Evolutionary conservation across 108 stramenopile species (phyloP).

Genomic region (Pseudonitzschia pungens): DNA sequence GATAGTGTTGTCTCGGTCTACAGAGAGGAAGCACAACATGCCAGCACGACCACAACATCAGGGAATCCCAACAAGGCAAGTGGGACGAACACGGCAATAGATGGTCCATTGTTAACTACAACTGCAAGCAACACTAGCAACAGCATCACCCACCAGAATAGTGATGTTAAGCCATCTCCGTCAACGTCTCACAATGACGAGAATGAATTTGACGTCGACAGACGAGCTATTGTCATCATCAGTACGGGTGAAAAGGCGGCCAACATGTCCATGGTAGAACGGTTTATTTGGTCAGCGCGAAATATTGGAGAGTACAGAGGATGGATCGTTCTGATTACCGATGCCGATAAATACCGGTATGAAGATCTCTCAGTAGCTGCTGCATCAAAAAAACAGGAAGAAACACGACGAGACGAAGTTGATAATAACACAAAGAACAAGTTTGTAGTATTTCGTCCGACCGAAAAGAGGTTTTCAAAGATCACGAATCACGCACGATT

Average conservation of each 20-base stretch:
- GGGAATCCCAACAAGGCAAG: too few relatives aligned
- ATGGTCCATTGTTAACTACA: too few relatives aligned
- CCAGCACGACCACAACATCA: too few relatives aligned
- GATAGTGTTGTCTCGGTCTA: too few relatives aligned
- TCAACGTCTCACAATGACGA: too few relatives aligned
- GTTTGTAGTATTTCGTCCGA: background rate
- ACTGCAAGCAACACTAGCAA: too few relatives aligned
- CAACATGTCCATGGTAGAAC: conserved; percentile 15
- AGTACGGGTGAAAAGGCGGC: conserved; percentile 22
- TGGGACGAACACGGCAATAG: too few relatives aligned
- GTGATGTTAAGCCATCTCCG: background rate
- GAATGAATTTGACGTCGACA: background rate
- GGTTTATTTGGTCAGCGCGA: conserved; percentile 19
- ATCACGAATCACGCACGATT: background rate
- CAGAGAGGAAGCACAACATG: too few relatives aligned
- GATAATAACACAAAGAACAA: background rate
- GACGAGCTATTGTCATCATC: conserved; percentile 15
- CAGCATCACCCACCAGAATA: background rate
- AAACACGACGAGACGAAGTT: background rate
- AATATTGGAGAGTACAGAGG: conserved; percentile 13
- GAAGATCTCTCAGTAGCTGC: background rate
- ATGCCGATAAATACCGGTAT: conserved; percentile 1
- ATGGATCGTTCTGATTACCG: conserved; percentile 9
- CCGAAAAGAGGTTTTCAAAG: background rate
- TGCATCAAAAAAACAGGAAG: background rate